Base-by-base conservation (phyloP, 495 filamentous ascomycete species). In the Aspergillus bridgeri region DNA sequence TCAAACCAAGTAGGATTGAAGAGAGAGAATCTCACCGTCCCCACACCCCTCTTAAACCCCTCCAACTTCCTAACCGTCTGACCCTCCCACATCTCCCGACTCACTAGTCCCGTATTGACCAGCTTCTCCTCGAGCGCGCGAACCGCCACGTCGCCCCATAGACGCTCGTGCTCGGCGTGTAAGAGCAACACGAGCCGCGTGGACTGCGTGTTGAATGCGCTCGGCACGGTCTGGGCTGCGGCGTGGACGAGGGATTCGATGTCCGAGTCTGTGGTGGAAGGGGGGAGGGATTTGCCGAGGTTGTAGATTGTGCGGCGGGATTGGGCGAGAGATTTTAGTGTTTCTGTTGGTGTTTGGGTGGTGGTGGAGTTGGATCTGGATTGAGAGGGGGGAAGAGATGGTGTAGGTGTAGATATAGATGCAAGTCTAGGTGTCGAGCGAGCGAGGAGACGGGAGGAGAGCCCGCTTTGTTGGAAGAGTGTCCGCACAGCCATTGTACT, bases 151-250 rank as follows among this genome's bases (percentile, higher is more conserved):
- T 81, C 74, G n/a, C n/a, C n/a, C 81, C 81, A 84, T 5, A 81
- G 71, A 49, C 72, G 68, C 56, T 79, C 71, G 60, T 82, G 81
- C 59, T 83, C 73, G 18, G 73, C 59, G 42, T 75, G 68, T 51
- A 83, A 57, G 13, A 82, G 62, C 1, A 83, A 66, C 15, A 81
- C 71, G 18, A 78, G 44, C 15, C 81, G 77, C 0, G 77, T 78
- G 25, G 81, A 79, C 57, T 84, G 81, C 29, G 78, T 81, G 67
- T 84, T 82, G 72, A 82, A 84, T 6, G 81, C 67, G 58, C 74
- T 79, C 56, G 81, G 81, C 21, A 76, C 68, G 53, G 78, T 69
- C 48, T 75, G 65, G 57, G 83, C 71, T 52, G 78, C 75, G 9
- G 73, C 58, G 46, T 75, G 67, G 61, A 82, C 75, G 47, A 84